These are phyloP conservation scores for Cucurbita moschata DNA, from an alignment of 306 rosid species.

Conservation along the genomic window DNA sequence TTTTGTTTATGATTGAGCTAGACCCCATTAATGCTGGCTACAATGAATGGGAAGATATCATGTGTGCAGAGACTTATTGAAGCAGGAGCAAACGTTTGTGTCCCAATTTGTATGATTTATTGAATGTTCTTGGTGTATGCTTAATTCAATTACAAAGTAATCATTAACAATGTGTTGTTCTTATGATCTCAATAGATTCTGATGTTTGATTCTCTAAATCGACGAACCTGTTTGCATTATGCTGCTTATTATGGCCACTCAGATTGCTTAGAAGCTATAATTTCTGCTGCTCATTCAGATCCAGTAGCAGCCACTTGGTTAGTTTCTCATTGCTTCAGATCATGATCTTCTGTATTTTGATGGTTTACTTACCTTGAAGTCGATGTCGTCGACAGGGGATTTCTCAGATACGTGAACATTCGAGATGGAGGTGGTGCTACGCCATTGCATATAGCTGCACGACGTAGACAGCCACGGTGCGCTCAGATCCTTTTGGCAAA, in stretches of 20 bases:
- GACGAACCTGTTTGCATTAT: slow-evolving; percentile 80
- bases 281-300: slow-evolving; percentile 59
- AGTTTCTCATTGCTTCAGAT: slow-evolving; percentile 1
- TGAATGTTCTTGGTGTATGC: background rate
- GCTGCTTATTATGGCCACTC: slow-evolving; percentile 70
- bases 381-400: slow-evolving; percentile 50
- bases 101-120: slow-evolving; percentile 1
- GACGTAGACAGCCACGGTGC: slow-evolving; percentile 46
- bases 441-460: slow-evolving; percentile 78
- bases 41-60: slow-evolving; percentile 56
- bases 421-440: slow-evolving; percentile 84
- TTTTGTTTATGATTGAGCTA: slow-evolving; percentile 12
- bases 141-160: background rate
- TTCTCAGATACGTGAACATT: slow-evolving; percentile 74
- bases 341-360: background rate
- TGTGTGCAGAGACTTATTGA: slow-evolving; percentile 54
- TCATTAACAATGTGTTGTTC: background rate
- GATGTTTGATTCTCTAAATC: slow-evolving; percentile 65
- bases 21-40: slow-evolving; percentile 90
- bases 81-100: slow-evolving; percentile 79
- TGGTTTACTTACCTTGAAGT: background rate
- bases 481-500: slow-evolving; percentile 51
- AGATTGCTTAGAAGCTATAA: slow-evolving; percentile 65
- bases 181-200: slow-evolving; percentile 37
- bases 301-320: slow-evolving; percentile 74